phyloP scores from a whole-genome alignment of 2,329 filamentous ascomycete species.

The Epichloe hybrida region DNA sequence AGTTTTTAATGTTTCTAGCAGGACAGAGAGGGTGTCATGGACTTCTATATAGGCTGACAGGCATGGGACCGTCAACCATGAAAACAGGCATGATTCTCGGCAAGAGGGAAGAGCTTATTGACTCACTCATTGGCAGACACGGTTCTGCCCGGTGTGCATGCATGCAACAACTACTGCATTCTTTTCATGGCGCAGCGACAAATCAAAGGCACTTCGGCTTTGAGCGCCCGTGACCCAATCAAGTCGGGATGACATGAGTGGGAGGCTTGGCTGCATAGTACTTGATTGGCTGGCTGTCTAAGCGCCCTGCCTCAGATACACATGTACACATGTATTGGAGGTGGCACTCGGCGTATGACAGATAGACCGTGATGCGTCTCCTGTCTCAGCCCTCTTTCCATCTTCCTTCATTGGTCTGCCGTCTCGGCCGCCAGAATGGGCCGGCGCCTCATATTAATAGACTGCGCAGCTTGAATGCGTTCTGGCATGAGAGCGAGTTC shows the following conservation, averaged over 20 bases:
- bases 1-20: conserved; percentile 5
- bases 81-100: too few species aligned
- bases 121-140: background rate
- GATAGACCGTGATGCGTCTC: background rate
- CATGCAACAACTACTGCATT: too few species aligned
- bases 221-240: background rate
- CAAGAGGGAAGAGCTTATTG: too few species aligned
- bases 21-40: conserved; percentile 4
- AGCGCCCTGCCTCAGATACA: background rate
- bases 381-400: background rate
- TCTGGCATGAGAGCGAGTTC: too few species aligned
- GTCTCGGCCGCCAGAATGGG: background rate
- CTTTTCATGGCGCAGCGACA: too few species aligned
- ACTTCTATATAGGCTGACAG: conserved; percentile 13
- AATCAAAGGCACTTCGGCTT: too few species aligned
- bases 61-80: background rate
- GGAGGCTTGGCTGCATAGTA: background rate
- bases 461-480: background rate
- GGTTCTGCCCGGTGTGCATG: background rate
- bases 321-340: too few species aligned
- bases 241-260: background rate
- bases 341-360: too few species aligned
- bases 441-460: conserved; percentile 1
- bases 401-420: background rate
- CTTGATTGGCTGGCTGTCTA: conserved; percentile 1